Percentiles rank a stretch among this genome's conserved stretches.
Evolutionary conservation across 1,139 yeast species (phyloP).

Genomic region (Debaryomycetaceae sp.): DNA sequence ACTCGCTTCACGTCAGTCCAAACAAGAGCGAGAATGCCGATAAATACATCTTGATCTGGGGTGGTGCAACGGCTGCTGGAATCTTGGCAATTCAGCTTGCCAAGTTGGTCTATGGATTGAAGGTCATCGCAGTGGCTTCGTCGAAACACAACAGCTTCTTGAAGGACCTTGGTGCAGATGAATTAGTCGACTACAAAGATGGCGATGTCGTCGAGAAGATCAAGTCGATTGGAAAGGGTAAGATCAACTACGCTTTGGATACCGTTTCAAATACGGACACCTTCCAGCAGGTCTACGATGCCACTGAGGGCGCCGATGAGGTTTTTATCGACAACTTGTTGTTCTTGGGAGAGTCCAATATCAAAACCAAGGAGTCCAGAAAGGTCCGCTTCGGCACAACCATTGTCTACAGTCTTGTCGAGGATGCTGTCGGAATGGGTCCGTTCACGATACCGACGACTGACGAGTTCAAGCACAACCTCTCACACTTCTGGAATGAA

Average conservation of each 20-base stretch:
- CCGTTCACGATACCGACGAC: constrained; percentile 13
- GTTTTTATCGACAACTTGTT: constrained; percentile 31
- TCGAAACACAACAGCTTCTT: constrained; percentile 39
- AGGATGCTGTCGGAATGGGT: constrained; percentile 19
- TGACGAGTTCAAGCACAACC: constrained; percentile 16
- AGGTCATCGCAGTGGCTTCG: constrained; percentile 54
- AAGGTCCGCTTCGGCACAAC: constrained; percentile 25
- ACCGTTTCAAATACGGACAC: constrained; percentile 44
- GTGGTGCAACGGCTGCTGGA: constrained; percentile 59
- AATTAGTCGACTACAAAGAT: constrained; percentile 58
- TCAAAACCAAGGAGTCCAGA: constrained; percentile 13
- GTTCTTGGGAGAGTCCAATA: constrained; percentile 14
- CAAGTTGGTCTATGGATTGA: constrained; percentile 46
- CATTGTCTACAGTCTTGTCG: constrained; percentile 35
- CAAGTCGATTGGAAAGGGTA: constrained; percentile 33
- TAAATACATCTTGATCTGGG: constrained; percentile 50
- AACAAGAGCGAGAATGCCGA: constrained; percentile 18
- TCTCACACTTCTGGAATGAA: constrained; percentile 19
- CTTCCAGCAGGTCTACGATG: constrained; percentile 40
- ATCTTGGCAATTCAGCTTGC: constrained; percentile 54
- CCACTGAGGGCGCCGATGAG: constrained; percentile 27
- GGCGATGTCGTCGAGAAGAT: constrained; percentile 50
- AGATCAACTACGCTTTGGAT: constrained; percentile 53
- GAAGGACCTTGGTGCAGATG: constrained; percentile 56
- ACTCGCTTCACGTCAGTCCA: constrained; percentile 18